Evolutionary conservation across 257 asterid species (phyloP), one percentile per base, ranked within the genome.

Genomic region (Plectranthus barbatus): DNA sequence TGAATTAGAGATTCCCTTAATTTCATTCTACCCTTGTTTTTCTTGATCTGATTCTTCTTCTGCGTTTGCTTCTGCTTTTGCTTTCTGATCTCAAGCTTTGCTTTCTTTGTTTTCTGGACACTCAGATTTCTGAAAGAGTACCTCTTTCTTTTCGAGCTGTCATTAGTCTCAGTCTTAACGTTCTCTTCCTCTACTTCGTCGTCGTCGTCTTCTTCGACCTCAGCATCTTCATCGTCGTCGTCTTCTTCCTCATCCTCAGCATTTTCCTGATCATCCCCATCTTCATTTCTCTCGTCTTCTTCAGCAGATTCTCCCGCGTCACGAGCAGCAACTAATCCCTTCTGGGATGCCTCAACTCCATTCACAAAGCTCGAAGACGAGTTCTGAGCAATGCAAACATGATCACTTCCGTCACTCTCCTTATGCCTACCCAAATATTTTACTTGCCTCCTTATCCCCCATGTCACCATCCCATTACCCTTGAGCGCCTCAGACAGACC

Each of bases 391-490:
- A 51, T 63, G 18, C 9, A 56, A 45, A 26, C 63, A 54, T 31
- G 74, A 54, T 31, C 75, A 53, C 15, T 48, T 9, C 19, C 67
- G 55, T 58, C 76, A 60, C 15, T 70, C 49, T 81, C 95, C 59
- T 67, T 83, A 68, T 89, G 95, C 74, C 75, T 84, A 51, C 94
- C 89, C 42, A 92, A 75, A 77, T 83, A 89, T 60, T 75, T 86
- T 11, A 91, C 98, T 62, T 83, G 94, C 55, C 95, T 71, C 41
- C 94, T 83, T 40, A 77, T 56, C 6, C 99, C 99, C 99, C 99
- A 92, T 8, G 81, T 73, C 29, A 89, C 79, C 85, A 90, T 76
- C 58, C 93, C 97, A 59, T 74, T 75, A 10, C 74, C 63, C 69
- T 79, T 84, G 6, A 93, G 74, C 15, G 72, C 72, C 26, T 73